Base-by-base conservation (phyloP, 768 basidiomycete species). In the Suillus clintonianus region DNA sequence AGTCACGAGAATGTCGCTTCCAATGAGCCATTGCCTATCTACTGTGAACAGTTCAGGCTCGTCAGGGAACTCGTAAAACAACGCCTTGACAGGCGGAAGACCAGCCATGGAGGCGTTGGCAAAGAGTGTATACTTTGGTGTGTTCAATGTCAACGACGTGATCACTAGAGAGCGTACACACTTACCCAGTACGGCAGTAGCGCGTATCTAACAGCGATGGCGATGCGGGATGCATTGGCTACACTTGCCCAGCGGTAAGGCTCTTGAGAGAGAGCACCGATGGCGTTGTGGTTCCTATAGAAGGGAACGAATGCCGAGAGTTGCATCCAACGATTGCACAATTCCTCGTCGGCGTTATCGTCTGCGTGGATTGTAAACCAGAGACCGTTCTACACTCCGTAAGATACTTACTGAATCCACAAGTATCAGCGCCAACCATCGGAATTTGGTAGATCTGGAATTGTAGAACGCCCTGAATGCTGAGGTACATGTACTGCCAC, bases 311-410 rank as follows among this genome's bases (percentile, higher is more conserved):
- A 94, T 1, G 91, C 92, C 4, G 89, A 82, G n/a, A 93, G 82
- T 72, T 89, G 87, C 91, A 91, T 92, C 92, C 92, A 94, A 19
- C 92, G 84, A 65, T 87, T 88, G 75, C 90, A 91, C 11, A 94
- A 81, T 72, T 93, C 91, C 73, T 94, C 92, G 67, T 91, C 85
- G 9, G 88, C 87, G 72, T 93, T 92, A 3, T 79, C 85, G 65
- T 63, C 71, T 72, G 55, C 41, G 7, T 41, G n/a, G n/a, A 41
- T 45, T 3, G 2, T 22, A 37, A 15, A 11, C 4, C 15, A 19
- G 2, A 24, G 2, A 3, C 7, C 1, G 24, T 62, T 22, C 5
- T 14, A 59, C 22, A 24, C 22, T 22, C 1, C 13, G 7, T 1
- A 42, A 3, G 36, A 15, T n/a, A 66, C 72, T 45, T 30, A 75